Conservation (phyloP, 2,329 filamentous ascomycete genomes). For the Cyphellophora europaea region DNA sequence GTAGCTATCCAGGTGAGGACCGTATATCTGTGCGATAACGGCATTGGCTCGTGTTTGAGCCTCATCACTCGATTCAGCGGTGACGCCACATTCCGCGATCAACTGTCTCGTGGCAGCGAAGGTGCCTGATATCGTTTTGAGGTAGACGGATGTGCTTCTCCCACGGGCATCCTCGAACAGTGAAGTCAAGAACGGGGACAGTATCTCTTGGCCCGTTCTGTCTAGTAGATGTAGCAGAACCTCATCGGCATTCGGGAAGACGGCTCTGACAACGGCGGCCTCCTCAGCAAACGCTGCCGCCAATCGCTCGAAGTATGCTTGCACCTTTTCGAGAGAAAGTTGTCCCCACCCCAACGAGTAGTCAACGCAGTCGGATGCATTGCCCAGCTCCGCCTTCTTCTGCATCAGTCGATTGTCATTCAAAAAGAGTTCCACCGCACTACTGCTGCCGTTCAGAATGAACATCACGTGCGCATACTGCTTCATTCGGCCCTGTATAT, state of each 20-base stretch:
- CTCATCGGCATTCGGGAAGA: slow-evolving; percentile 62
- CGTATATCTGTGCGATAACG: slow-evolving; percentile 66
- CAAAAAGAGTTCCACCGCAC: slow-evolving; percentile 75
- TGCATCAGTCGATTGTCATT: slow-evolving; percentile 79
- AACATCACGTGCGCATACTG: slow-evolving; percentile 81
- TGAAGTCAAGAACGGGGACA: slow-evolving; percentile 76
- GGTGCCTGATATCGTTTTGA: slow-evolving; percentile 76
- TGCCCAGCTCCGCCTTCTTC: slow-evolving; percentile 60
- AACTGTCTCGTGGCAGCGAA: slow-evolving; percentile 81
- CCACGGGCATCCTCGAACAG: slow-evolving; percentile 83
- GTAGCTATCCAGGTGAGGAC: slow-evolving; percentile 89
- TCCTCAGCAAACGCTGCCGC: slow-evolving; percentile 74
- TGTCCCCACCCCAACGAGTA: slow-evolving; percentile 47
- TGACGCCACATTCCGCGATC: slow-evolving; percentile 59
- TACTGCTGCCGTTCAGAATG: slow-evolving; percentile 68
- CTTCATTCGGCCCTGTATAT: slow-evolving; percentile 81
- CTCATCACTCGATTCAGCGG: slow-evolving; percentile 46
- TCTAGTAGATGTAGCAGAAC: slow-evolving; percentile 74
- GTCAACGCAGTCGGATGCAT: slow-evolving; percentile 73
- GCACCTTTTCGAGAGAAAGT: slow-evolving; percentile 70
- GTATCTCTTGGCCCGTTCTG: slow-evolving; percentile 69
- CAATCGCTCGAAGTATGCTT: slow-evolving; percentile 68
- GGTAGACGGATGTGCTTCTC: slow-evolving; percentile 63
- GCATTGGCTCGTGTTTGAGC: slow-evolving; percentile 57
- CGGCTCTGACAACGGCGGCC: slow-evolving; percentile 65